Base-by-base conservation (phyloP, 495 filamentous ascomycete genomes). In the Penicillium riverlandense region DNA sequence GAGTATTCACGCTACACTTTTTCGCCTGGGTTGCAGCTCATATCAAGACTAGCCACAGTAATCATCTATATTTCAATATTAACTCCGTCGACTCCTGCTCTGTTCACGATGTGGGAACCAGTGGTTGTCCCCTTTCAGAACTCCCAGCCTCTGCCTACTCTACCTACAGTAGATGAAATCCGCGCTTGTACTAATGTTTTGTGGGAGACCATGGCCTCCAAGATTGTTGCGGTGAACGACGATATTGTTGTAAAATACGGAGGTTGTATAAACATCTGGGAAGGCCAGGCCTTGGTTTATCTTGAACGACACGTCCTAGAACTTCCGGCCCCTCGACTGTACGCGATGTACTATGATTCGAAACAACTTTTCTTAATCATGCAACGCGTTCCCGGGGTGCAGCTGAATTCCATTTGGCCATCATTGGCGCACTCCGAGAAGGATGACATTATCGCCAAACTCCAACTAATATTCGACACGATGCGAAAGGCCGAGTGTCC, bases 121-220 rank as follows among this genome's bases (percentile, higher is more conserved):
- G 52, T 55, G 10, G 48, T n/a, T 40, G 38, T 49, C 39, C 55
- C 55, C 41, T 55, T 55, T 44, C 43, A 58, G 36, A 55, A 48
- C 43, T 57, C 47, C 44, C 49, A 49, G 37, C 50, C 44, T 40
- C 47, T 52, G 38, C 49, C 42, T 52, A 29, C 48, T 52, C 50
- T 61, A 55, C 57, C 57, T 44, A 57, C 57, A 40, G 49, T 43
- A 45, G 58, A 53, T 45, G 54, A 61, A 47, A 61, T 61, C 33
- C 54, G 48, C 15, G 49, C 45, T 47, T 61, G 58, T 41, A 50
- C 58, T 40, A 58, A 55, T 51, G 29, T 55, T 42, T 35, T 61
- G 30, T 51, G 36, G 46, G 52, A 58, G 44, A 49, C 40, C 40
- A 8, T 7, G 36, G 44, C 45, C 34, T 46, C 45, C 37, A 58